Base-by-base conservation (phyloP, 2,329 filamentous ascomycete genomes). In the Sordariomycetes sp. region DNA sequence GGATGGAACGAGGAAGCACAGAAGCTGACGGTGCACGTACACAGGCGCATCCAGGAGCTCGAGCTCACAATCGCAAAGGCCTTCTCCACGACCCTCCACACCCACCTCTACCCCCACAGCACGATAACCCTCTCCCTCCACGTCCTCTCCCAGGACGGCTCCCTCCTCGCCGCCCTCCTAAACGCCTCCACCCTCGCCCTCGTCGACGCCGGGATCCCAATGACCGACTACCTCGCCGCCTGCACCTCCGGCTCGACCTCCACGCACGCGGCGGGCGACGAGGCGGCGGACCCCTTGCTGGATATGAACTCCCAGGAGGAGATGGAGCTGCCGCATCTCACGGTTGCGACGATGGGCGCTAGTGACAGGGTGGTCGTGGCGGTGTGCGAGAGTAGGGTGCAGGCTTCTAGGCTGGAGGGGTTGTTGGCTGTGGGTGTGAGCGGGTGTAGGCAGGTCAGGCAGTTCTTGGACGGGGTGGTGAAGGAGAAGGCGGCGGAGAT, bases 361-460 rank as follows among this genome's bases (percentile, higher is more conserved):
- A 82, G 77, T 53, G 89, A 92, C 66, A 85, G 84, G 64, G 85
- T 97, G 2, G 84, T 82, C 2, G 86, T 91, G 7, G 72, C 95
- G 61, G 80, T 91, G 13, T 88, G 95, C 78, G 94, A 97, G 76
- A 94, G 86, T 57, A 82, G 89, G 53, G 85, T 96, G n/a, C 87
- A 95, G 70, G 82, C 87, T 61, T 79, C 79, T 59, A 80, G 90
- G 58, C 68, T 97, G 59, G 92, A 99, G 73, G 88, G 88, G 1
- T 95, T 99, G 91, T 74, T 99, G 64, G 90, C 89, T 0, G 90
- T 96, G 1, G 92, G 87, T 0, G 84, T 96, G 54, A 91, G 96
- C 68, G 94, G 91, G 5, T 97, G 92, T 70, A 90, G 86, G 71
- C 86, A 91, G 67, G 84, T 97, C 45, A 80, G 89, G 61, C 79